A percentile compares a stretch with the other conserved stretches of the same genome.
Evolutionary conservation across 176 grass and related monocot species (phyloP).

Genomic region (Thinopyrum elongatum): DNA sequence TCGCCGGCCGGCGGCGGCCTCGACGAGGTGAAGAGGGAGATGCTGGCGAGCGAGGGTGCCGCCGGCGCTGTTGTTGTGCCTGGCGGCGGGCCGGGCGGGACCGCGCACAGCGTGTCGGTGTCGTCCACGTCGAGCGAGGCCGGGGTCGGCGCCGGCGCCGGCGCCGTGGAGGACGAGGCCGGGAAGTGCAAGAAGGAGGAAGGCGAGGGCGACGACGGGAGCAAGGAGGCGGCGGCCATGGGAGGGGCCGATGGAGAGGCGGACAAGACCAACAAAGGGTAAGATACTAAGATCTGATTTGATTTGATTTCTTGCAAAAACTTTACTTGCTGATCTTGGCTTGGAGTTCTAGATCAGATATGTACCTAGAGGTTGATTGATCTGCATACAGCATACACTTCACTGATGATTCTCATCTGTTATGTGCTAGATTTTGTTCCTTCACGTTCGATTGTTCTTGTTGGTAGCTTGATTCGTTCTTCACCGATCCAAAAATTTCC

Average conservation of each 20-base stretch:
- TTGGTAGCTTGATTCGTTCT: neutral
- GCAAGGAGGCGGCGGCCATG: conserved; percentile 29
- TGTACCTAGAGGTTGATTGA: neutral
- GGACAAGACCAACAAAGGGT: conserved; percentile 84
- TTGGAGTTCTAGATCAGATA: neutral
- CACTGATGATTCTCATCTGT: neutral
- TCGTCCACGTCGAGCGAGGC: conserved; percentile 79
- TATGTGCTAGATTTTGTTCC: neutral
- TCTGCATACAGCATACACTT: neutral
- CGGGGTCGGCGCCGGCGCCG: conserved; percentile 20
- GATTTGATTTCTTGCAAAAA: neutral
- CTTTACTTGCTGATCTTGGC: neutral
- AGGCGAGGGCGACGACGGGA: conserved; percentile 41
- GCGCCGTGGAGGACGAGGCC: conserved; percentile 32
- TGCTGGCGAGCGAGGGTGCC: neutral
- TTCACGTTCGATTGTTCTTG: neutral
- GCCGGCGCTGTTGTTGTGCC: neutral
- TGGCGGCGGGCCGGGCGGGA: neutral
- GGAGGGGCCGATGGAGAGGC: conserved; percentile 39
- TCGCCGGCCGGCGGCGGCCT: neutral
- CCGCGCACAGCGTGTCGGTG: conserved; percentile 54
- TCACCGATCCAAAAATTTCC: neutral
- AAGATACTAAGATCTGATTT: neutral
- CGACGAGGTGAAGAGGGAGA: conserved; percentile 39
- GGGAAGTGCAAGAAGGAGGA: conserved; percentile 53